phyloP scores from a whole-genome alignment of 257 asterid genomes.

The Solanum bulbocastanum region DNA sequence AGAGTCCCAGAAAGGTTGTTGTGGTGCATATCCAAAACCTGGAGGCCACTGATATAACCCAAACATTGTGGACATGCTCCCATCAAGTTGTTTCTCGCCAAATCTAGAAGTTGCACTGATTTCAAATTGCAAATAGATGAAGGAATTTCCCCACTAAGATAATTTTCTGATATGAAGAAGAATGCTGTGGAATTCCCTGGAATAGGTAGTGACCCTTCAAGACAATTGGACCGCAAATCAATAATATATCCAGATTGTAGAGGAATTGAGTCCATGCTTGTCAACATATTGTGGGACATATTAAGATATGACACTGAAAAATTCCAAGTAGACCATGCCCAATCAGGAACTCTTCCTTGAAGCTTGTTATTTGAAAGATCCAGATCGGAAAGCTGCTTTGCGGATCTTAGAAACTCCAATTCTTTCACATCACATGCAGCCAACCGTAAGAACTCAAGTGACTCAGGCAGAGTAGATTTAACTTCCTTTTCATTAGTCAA shows the following conservation, averaged over 20 bases:
- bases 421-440: not conserved
- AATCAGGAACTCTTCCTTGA: not conserved
- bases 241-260: fast-evolving
- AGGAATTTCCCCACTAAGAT: constrained; percentile 5
- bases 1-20: not conserved
- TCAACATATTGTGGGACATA: not conserved
- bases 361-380: not conserved
- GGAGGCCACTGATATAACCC: not conserved
- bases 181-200: not conserved
- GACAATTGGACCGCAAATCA: not conserved
- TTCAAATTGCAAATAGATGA: not conserved
- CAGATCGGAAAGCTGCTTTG: fast-evolving
- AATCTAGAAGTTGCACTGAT: not conserved
- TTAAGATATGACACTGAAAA: fast-evolving
- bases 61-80: not conserved
- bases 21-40: not conserved
- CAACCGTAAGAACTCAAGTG: fast-evolving
- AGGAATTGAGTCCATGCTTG: not conserved
- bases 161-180: not conserved
- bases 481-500: not conserved
- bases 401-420: not conserved
- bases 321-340: not conserved
- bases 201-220: not conserved
- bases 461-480: fast-evolving
- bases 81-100: not conserved